phyloP scores from a whole-genome alignment of 352 stramenopile species.

The Albugo laibachii region DNA sequence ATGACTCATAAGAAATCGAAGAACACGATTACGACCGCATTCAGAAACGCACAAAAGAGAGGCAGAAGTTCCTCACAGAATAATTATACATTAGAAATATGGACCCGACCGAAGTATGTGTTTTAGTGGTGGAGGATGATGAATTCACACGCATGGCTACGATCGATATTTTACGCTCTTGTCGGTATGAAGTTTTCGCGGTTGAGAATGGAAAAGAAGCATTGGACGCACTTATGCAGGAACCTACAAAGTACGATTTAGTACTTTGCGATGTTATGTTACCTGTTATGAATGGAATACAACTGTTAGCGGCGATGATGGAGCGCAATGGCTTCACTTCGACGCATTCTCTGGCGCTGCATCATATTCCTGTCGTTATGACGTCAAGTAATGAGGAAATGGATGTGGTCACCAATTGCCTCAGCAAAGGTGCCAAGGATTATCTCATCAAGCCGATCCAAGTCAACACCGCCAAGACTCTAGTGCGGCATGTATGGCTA shows the following conservation, averaged over 20 bases:
- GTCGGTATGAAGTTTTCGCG: constrained; percentile 64
- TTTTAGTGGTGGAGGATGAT: constrained; percentile 78
- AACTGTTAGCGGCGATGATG: constrained; percentile 69
- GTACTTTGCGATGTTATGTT: constrained; percentile 83
- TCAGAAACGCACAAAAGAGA: too few relatives aligned
- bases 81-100: constrained; percentile 10
- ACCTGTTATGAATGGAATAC: constrained; percentile 73
- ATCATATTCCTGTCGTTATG: constrained; percentile 81
- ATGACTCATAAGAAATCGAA: too few relatives aligned
- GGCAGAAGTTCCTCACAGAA: too few relatives aligned
- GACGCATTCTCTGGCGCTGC: constrained; percentile 20
- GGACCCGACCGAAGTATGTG: constrained; percentile 75
- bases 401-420: constrained; percentile 74
- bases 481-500: constrained; percentile 77
- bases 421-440: constrained; percentile 79
- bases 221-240: constrained; percentile 39
- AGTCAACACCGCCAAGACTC: constrained; percentile 78
- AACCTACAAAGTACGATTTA: constrained; percentile 67
- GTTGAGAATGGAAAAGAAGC: constrained; percentile 68
- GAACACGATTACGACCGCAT: too few relatives aligned
- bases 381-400: constrained; percentile 81
- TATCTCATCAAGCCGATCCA: constrained; percentile 83
- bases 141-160: constrained; percentile 80
- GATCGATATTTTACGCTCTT: constrained; percentile 77
- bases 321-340: constrained; percentile 9